A percentile compares a stretch with the other conserved stretches of the same genome.
These are phyloP conservation scores for Boletus rex-veris DNA, from an alignment of 768 basidiomycete genomes.

Conservation along the genomic window DNA sequence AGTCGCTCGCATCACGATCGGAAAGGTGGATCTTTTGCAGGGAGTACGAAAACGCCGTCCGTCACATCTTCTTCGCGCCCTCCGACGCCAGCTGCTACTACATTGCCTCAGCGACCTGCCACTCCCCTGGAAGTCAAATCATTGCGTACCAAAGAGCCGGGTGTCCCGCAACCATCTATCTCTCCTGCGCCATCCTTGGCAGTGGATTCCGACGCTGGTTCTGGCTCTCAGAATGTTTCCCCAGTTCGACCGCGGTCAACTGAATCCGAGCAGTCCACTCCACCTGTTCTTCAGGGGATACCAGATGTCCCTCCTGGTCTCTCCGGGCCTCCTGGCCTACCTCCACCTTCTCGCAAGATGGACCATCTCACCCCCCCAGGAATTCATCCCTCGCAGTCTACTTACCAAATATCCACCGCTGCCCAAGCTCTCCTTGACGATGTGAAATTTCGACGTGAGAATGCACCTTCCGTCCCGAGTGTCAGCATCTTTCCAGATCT, in stretches of 20 bases:
- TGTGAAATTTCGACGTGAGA: constrained; percentile 70
- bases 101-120: constrained; percentile 40
- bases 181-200: constrained; percentile 48
- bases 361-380: constrained; percentile 48
- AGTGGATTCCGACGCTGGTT: constrained; percentile 49
- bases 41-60: constrained; percentile 42
- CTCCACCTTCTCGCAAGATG: constrained; percentile 43
- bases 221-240: constrained; percentile 41
- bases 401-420: constrained; percentile 85
- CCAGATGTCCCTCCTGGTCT: constrained; percentile 60
- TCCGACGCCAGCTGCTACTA: constrained; percentile 44
- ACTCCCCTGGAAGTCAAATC: constrained; percentile 43
- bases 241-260: constrained; percentile 41
- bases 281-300: constrained; percentile 46
- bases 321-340: constrained; percentile 48
- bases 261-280: constrained; percentile 37
- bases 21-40: constrained; percentile 35
- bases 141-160: constrained; percentile 39
- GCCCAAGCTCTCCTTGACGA: constrained; percentile 84
- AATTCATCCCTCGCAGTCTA: constrained; percentile 42
- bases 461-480: constrained; percentile 38
- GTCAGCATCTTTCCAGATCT: constrained; percentile 84
- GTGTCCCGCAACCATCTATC: constrained; percentile 36
- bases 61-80: constrained; percentile 56
- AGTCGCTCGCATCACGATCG: constrained; percentile 42